These are phyloP conservation scores for Dictyostelium purpureum DNA, from an alignment of 78 protist genomes.

Conservation along the genomic window DNA sequence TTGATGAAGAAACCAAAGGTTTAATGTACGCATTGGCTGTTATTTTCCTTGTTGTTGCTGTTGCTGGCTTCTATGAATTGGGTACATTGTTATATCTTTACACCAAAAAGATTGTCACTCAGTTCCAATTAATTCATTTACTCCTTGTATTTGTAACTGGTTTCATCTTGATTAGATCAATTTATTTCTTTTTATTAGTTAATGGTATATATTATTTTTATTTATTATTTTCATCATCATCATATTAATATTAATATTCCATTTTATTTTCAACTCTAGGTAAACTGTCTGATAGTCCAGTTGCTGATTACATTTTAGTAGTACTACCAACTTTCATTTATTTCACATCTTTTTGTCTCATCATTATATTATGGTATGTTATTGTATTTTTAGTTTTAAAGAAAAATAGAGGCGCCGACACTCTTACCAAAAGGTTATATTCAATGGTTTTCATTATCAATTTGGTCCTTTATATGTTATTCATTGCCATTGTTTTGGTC, in stretches of 20 bases:
- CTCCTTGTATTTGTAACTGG: neutral
- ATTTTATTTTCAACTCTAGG: too few relatives aligned
- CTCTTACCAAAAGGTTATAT: neutral
- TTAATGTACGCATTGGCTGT: neutral
- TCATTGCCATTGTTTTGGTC: neutral
- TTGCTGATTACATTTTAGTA: conserved; percentile 10
- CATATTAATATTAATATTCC: too few relatives aligned
- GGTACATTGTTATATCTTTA: neutral
- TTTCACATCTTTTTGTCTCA: neutral
- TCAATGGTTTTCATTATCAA: neutral
- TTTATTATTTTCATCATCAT: too few relatives aligned
- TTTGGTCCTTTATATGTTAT: neutral
- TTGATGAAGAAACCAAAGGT: neutral
- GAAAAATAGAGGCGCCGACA: neutral
- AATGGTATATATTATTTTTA: too few relatives aligned
- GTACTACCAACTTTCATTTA: conserved; percentile 3
- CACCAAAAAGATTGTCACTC: neutral
- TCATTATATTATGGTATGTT: neutral
- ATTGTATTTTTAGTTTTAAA: neutral
- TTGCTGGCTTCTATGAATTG: neutral
- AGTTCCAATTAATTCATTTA: neutral
- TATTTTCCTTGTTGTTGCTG: neutral
- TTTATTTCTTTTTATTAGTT: neutral
- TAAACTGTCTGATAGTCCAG: neutral
- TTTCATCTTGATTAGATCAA: neutral